phyloP scores from a whole-genome alignment of 2,329 filamentous ascomycete species.

The Shiraia sp. region DNA sequence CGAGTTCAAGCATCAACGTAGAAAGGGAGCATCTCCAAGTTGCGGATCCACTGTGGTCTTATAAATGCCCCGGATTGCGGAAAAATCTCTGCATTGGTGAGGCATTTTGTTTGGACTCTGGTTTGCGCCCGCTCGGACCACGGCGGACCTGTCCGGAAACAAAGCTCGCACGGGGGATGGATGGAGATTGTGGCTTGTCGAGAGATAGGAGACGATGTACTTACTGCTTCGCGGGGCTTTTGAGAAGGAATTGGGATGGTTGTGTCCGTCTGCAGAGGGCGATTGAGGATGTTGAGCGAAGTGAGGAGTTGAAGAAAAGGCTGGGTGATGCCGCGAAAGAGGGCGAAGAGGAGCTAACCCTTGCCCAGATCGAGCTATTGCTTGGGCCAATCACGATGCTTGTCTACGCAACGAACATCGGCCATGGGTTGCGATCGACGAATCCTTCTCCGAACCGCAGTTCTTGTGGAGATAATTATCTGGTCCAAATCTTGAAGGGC shows the following conservation, averaged over 20 bases:
- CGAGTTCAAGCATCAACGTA: constrained; percentile 35
- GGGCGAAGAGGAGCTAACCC: constrained; percentile 4
- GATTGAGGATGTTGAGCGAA: constrained; percentile 12
- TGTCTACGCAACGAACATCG: too few relatives aligned
- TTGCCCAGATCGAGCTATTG: constrained; percentile 3
- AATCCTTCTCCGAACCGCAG: not conserved
- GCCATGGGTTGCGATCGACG: constrained; percentile 5
- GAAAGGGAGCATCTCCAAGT: constrained; percentile 16
- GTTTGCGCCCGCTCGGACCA: constrained; percentile 26
- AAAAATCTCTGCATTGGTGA: constrained; percentile 42
- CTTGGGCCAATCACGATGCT: constrained; percentile 5
- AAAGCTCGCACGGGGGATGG: constrained; percentile 22
- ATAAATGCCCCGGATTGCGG: constrained; percentile 34
- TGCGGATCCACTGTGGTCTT: constrained; percentile 27
- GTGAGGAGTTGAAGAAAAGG: constrained; percentile 4
- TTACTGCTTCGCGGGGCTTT: constrained; percentile 30
- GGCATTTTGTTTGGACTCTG: constrained; percentile 42
- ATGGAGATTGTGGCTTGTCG: constrained; percentile 23
- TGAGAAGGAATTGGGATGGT: constrained; percentile 10
- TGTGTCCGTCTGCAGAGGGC: constrained; percentile 2
- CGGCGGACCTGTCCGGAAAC: constrained; percentile 31
- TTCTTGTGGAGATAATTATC: too few relatives aligned
- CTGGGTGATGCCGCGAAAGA: constrained; percentile 1
- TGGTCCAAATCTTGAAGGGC: too few relatives aligned
- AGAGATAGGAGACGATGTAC: constrained; percentile 23